These are phyloP conservation scores for Corrigiola litoralis DNA, from an alignment of 179 eudicot genomes.

Conservation along the genomic window DNA sequence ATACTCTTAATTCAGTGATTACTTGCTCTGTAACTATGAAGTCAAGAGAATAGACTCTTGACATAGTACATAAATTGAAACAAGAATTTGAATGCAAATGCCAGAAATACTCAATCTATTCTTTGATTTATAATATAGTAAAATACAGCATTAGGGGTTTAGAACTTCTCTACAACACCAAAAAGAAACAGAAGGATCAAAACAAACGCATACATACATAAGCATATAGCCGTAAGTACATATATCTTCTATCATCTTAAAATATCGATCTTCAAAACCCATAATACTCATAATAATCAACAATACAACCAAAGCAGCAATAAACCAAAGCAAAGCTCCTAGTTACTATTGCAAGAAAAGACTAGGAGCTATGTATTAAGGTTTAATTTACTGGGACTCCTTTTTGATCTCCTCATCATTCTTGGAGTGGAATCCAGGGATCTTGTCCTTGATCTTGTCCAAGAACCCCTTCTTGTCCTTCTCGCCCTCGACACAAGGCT, in stretches of 20 bases:
- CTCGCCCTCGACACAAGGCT: slow-evolving; percentile 20
- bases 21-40: no score
- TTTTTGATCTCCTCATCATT: slow-evolving; percentile 32
- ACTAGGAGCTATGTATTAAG: background rate
- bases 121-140: no score
- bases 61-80: no score
- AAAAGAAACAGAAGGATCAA: background rate
- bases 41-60: no score
- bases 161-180: slow-evolving; percentile 1
- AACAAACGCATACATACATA: background rate
- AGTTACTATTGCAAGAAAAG: background rate
- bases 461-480: slow-evolving; percentile 61
- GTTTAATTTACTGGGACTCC: background rate
- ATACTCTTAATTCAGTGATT: no score
- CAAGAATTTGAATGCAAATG: no score
- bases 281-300: background rate
- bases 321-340: background rate
- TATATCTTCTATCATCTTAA: background rate
- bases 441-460: slow-evolving; percentile 70
- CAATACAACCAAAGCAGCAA: background rate
- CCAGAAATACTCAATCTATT: no score
- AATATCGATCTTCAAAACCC: background rate
- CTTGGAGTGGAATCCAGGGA: slow-evolving; percentile 57
- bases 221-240: slow-evolving; percentile 6
- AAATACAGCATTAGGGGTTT: background rate